Percentiles rank a stretch among this genome's conserved stretches.
phyloP scores from a whole-genome alignment of 768 basidiomycete species.

The Tylopilus cervinicoccineus region DNA sequence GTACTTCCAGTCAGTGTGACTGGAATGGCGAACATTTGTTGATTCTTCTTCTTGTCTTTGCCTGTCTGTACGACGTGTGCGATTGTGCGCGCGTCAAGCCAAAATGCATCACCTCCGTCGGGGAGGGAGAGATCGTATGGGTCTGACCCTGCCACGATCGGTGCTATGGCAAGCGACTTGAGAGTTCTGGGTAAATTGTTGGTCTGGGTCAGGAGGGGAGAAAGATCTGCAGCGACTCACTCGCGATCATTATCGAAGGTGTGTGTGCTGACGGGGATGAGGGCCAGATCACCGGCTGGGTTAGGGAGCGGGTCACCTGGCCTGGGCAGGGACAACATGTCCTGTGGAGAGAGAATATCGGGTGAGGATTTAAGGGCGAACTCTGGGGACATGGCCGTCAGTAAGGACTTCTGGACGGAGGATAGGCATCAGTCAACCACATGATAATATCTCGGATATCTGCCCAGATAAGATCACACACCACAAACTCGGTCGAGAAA shows the following conservation, averaged over 20 bases:
- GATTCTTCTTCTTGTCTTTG: constrained; percentile 44
- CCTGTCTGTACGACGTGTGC: constrained; percentile 57
- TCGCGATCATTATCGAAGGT: constrained; percentile 71
- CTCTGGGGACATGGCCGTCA: constrained; percentile 31
- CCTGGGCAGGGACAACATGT: constrained; percentile 65
- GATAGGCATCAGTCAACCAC: constrained; percentile 41
- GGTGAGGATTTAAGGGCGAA: constrained; percentile 58
- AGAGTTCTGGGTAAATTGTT: constrained; percentile 48
- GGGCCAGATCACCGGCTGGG: constrained; percentile 59
- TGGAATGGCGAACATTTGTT: constrained; percentile 58
- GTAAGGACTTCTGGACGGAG: constrained; percentile 52
- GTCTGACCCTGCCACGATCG: constrained; percentile 48
- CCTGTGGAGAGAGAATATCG: constrained; percentile 65
- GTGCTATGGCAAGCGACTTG: constrained; percentile 61
- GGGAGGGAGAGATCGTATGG: constrained; percentile 57
- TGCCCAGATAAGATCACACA: no score
- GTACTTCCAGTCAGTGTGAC: constrained; percentile 40
- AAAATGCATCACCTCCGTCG: constrained; percentile 73
- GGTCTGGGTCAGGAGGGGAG: neutral
- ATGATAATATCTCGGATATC: constrained; percentile 17
- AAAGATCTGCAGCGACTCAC: constrained; percentile 37
- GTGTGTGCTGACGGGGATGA: constrained; percentile 64
- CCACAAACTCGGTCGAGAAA: no score
- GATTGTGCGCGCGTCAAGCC: constrained; percentile 69
- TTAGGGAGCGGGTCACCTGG: constrained; percentile 69